These are phyloP conservation scores for Didymella pinodella DNA, from an alignment of 2,329 filamentous ascomycete species.

Conservation along the genomic window DNA sequence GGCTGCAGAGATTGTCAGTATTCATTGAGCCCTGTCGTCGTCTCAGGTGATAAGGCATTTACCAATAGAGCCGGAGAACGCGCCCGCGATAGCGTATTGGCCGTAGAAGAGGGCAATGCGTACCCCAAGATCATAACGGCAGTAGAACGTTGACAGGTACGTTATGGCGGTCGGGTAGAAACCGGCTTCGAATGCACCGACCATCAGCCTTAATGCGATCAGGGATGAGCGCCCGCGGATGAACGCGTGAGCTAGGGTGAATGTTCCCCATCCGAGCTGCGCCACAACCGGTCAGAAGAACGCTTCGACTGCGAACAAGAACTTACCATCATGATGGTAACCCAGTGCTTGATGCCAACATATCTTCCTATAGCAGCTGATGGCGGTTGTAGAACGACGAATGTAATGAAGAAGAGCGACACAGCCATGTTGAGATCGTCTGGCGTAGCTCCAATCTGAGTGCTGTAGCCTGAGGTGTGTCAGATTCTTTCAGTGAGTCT, in stretches of 20 bases:
- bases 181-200: constrained; percentile 60
- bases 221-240: constrained; percentile 29
- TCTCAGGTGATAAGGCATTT: constrained; percentile 1
- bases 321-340: constrained; percentile 30
- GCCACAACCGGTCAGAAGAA: constrained; percentile 2
- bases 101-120: constrained; percentile 56
- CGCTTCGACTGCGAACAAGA: neutral
- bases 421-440: constrained; percentile 37
- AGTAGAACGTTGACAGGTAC: constrained; percentile 62
- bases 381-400: constrained; percentile 34
- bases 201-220: constrained; percentile 32
- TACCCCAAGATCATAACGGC: constrained; percentile 52
- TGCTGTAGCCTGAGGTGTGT: constrained; percentile 28
- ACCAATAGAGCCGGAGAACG: constrained; percentile 53
- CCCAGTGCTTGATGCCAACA: constrained; percentile 33
- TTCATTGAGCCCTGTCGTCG: neutral
- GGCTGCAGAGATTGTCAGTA: constrained; percentile 22
- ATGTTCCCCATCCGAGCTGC: constrained; percentile 36
- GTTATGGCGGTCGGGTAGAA: constrained; percentile 64
- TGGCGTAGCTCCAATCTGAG: constrained; percentile 31
- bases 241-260: constrained; percentile 36
- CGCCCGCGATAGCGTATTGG: constrained; percentile 52
- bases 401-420: constrained; percentile 38
- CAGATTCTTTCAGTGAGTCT: neutral
- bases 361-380: constrained; percentile 33